Evolutionary conservation across 2,329 filamentous ascomycete species (phyloP).

Genomic region (Exophiala calicioides): DNA sequence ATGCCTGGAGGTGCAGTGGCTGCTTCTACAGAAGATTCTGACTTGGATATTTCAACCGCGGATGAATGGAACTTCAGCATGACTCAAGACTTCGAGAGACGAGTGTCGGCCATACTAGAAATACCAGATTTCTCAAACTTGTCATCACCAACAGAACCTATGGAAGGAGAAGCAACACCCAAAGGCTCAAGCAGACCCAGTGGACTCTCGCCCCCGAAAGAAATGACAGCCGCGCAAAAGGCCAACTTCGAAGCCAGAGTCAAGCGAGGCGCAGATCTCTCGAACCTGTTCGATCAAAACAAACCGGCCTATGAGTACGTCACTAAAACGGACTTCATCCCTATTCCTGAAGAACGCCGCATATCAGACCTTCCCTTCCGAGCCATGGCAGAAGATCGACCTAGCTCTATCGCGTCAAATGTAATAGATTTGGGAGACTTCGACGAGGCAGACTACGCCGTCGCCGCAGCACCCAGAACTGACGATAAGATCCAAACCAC

Average conservation of each 20-base stretch:
- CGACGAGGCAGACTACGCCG: conserved; percentile 53
- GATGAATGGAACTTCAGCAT: conserved; percentile 68
- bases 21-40: conserved; percentile 50
- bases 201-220: conserved; percentile 31
- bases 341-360: conserved; percentile 45
- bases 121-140: conserved; percentile 37
- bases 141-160: conserved; percentile 47
- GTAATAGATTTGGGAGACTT: conserved; percentile 56
- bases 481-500: conserved; percentile 53
- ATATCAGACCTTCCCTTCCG: conserved; percentile 59
- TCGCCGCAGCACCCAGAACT: conserved; percentile 44
- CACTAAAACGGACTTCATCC: conserved; percentile 52
- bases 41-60: conserved; percentile 44
- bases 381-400: conserved; percentile 33
- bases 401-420: conserved; percentile 50
- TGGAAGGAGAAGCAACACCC: conserved; percentile 44
- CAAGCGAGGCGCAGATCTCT: conserved; percentile 57
- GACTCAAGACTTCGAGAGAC: conserved; percentile 60
- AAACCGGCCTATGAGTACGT: conserved; percentile 61
- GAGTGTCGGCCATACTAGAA: conserved; percentile 48
- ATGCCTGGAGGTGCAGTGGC: conserved; percentile 60
- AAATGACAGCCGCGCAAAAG: conserved; percentile 48
- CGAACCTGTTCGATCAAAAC: conserved; percentile 59
- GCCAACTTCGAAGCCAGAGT: conserved; percentile 60
- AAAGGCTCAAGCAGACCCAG: conserved; percentile 24